These are phyloP conservation scores for Sinapis alba DNA, from an alignment of 441 rosid genomes.

Conservation along the genomic window DNA sequence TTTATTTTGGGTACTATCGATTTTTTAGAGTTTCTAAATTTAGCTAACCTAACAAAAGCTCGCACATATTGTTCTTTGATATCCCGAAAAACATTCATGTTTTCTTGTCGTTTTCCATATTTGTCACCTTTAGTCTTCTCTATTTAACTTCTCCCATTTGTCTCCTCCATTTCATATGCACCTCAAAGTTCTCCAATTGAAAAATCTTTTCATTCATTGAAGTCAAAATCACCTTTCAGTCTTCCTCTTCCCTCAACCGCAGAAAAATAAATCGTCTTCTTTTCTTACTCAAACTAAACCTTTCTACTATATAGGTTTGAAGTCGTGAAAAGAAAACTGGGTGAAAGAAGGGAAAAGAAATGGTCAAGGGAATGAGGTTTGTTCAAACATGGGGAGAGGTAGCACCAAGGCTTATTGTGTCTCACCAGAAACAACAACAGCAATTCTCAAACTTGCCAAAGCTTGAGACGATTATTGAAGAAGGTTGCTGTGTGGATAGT, in stretches of 20 bases:
- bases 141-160: constrained; percentile 25
- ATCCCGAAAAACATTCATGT: constrained; percentile 17
- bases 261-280: background rate
- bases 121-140: constrained; percentile 25
- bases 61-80: constrained; percentile 8
- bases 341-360: constrained; percentile 24
- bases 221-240: constrained; percentile 26
- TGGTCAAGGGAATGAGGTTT: constrained; percentile 49
- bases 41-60: constrained; percentile 26
- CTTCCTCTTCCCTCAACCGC: constrained; percentile 26
- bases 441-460: constrained; percentile 44
- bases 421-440: constrained; percentile 42
- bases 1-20: constrained; percentile 13
- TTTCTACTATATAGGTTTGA: constrained; percentile 25
- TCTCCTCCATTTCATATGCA: constrained; percentile 21
- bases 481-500: constrained; percentile 41
- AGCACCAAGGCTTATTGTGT: constrained; percentile 49
- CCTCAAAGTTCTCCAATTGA: constrained; percentile 19
- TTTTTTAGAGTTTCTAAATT: constrained; percentile 34
- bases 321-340: constrained; percentile 13
- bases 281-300: constrained; percentile 27
- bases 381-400: constrained; percentile 52
- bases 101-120: constrained; percentile 26
- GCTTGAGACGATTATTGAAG: constrained; percentile 60
- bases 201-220: constrained; percentile 19